A percentile compares a stretch with the other conserved stretches of the same genome.
phyloP scores from a whole-genome alignment of 1,284 basidiomycete genomes.

The Marasmius tenuissimus region DNA sequence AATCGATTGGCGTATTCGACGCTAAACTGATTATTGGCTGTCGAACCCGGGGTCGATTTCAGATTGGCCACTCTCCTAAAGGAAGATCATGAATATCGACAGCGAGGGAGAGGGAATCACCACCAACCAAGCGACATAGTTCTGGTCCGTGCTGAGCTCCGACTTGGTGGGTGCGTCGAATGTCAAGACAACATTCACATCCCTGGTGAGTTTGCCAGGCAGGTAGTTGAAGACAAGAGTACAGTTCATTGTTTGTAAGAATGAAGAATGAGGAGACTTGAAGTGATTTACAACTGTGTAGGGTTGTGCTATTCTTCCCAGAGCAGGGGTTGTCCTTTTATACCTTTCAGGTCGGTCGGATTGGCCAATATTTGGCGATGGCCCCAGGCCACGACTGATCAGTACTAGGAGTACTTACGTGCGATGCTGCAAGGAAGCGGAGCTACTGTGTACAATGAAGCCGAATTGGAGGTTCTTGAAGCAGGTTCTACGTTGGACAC shows the following conservation, averaged over 20 bases:
- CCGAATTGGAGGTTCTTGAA: slow-evolving; percentile 94
- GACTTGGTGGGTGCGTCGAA: neutral
- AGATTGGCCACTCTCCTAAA: neutral
- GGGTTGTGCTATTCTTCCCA: no score
- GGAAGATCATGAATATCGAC: neutral
- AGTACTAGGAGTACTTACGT: slow-evolving; percentile 94
- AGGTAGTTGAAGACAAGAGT: neutral
- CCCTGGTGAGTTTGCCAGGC: neutral
- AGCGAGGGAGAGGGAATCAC: neutral
- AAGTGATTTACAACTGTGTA: no score
- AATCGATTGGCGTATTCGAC: neutral
- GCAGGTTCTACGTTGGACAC: slow-evolving; percentile 89
- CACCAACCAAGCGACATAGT: neutral
- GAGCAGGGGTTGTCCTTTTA: no score
- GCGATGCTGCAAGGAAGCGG: slow-evolving; percentile 88
- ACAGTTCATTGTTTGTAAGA: neutral
- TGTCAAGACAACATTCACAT: neutral
- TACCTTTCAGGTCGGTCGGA: no score
- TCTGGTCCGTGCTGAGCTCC: neutral
- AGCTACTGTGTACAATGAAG: slow-evolving; percentile 91
- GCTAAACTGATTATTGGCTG: neutral
- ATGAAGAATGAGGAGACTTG: no score
- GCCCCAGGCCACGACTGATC: no score
- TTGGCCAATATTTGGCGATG: no score
- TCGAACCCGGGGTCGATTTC: neutral